Evolutionary conservation across 2,329 filamentous ascomycete genomes (phyloP), one percentile per base, ranked within the genome.

Genomic region (Xylaria sp.): DNA sequence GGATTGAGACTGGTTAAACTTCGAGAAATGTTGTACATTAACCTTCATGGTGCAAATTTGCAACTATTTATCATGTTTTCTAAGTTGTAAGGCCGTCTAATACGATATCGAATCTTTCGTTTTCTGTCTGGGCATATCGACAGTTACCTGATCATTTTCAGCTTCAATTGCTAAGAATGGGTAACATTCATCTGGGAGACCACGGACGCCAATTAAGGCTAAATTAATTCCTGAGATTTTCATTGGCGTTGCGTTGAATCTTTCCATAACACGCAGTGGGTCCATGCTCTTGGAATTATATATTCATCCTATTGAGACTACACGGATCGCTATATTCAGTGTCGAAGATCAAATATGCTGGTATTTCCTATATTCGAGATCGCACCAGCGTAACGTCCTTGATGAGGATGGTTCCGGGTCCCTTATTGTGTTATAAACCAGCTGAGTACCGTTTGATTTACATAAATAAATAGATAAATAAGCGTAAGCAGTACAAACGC

Each of bases 171-270:
- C 36, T 2, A 20, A 56, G 60, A 40, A 63, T 51, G 6, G 20
- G 11, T 28, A 51, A 26, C n/a, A 40, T 48, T 28, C 28, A 4
- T 28, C 44, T 44, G n/a, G 54, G 9, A 13, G 31, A 38, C 17
- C 1, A 38, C 38, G 17, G 15, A 46, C 17, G 23, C 15, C 9
- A 31, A 63, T 56, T 54, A 38, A 63, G 60, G 48, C 60, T 63
- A 63, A 63, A 40, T 36, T 17, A 23, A n/a, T 23, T 54, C 26
- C 36, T 15, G n/a, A 33, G 33, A 46, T 17, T 40, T 40, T 13
- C 3, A 15, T 15, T 40, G 38, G 38, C 38, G 26, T 38, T 23
- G 36, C 4, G 26, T 20, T 56, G 6, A 36, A 40, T 17, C 38
- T 40, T 15, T 36, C 28, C 9, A 56, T 44, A 33, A 7, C 10